Evolutionary conservation across 2,329 filamentous ascomycete species (phyloP).

Genomic region (Stemphylium lycopersici): DNA sequence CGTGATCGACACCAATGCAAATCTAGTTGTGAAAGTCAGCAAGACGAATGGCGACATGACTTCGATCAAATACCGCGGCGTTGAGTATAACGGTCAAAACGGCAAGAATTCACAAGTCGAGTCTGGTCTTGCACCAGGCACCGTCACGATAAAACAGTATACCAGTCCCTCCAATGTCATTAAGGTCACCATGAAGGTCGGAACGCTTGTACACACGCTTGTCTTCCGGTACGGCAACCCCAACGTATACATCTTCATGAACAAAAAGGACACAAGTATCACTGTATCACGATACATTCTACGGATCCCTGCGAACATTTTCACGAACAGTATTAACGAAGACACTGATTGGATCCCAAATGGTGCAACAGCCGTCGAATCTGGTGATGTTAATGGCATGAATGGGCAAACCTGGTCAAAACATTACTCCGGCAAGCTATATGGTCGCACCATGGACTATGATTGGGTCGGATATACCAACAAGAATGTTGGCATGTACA

Average conservation of each 20-base stretch:
- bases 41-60: conserved; percentile 65
- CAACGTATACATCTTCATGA: conserved; percentile 58
- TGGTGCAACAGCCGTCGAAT: conserved; percentile 23
- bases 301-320: conserved; percentile 30
- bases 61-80: conserved; percentile 64
- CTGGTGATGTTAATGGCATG: conserved; percentile 26
- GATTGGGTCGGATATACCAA: conserved; percentile 50
- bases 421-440: conserved; percentile 50
- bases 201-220: conserved; percentile 65
- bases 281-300: conserved; percentile 50
- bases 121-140: conserved; percentile 62
- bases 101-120: conserved; percentile 58
- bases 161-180: conserved; percentile 49
- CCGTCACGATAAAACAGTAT: conserved; percentile 53
- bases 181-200: conserved; percentile 64
- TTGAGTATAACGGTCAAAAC: conserved; percentile 57
- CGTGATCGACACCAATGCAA: conserved; percentile 44
- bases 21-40: conserved; percentile 36
- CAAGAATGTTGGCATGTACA: conserved; percentile 45
- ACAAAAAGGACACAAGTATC: conserved; percentile 50
- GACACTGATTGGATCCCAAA: conserved; percentile 43
- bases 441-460: conserved; percentile 49
- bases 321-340: conserved; percentile 39
- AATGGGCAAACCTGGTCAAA: conserved; percentile 48
- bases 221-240: conserved; percentile 64